Evolutionary conservation across 2,329 filamentous ascomycete genomes (phyloP).

Genomic region (Coniochaeta ligniaria): DNA sequence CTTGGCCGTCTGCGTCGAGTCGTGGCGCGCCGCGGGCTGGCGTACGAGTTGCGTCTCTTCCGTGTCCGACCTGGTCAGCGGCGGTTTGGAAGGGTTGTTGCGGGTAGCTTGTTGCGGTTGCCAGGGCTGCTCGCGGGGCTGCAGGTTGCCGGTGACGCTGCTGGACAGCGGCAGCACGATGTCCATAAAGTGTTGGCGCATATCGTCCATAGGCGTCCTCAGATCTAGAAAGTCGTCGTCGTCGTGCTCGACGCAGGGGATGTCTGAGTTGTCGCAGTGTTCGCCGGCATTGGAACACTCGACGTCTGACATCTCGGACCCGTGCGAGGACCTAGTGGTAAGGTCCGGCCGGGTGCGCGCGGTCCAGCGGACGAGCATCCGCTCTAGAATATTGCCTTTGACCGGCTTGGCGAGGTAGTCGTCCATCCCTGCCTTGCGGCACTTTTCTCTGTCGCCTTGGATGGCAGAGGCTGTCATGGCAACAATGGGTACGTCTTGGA

Average conservation of each 20-base stretch:
- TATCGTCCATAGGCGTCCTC: neutral
- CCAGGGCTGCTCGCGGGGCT: neutral
- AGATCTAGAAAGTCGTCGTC: neutral
- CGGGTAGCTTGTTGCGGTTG: neutral
- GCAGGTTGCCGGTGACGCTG: neutral
- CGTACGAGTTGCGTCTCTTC: neutral
- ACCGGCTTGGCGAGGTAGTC: slow-evolving; percentile 50
- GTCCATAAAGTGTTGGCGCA: neutral
- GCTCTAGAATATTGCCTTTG: slow-evolving; percentile 37
- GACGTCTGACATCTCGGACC: slow-evolving; percentile 2
- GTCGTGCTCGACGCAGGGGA: slow-evolving; percentile 2
- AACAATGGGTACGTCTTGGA: slow-evolving; percentile 49
- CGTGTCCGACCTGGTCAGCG: neutral
- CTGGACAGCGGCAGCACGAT: neutral
- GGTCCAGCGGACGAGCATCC: slow-evolving; percentile 26
- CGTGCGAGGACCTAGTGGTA: neutral
- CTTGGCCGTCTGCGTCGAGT: neutral
- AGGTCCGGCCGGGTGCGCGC: slow-evolving; percentile 7
- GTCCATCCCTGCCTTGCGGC: slow-evolving; percentile 46
- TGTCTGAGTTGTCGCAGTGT: slow-evolving; percentile 14
- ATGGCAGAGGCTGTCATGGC: slow-evolving; percentile 50
- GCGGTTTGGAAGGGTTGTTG: neutral
- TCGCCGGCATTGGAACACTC: slow-evolving; percentile 17
- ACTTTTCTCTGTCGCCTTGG: slow-evolving; percentile 45
- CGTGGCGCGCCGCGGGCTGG: neutral